These are phyloP conservation scores for Uromyces viciae-fabae DNA, from an alignment of 1,284 basidiomycete species.

Conservation along the genomic window DNA sequence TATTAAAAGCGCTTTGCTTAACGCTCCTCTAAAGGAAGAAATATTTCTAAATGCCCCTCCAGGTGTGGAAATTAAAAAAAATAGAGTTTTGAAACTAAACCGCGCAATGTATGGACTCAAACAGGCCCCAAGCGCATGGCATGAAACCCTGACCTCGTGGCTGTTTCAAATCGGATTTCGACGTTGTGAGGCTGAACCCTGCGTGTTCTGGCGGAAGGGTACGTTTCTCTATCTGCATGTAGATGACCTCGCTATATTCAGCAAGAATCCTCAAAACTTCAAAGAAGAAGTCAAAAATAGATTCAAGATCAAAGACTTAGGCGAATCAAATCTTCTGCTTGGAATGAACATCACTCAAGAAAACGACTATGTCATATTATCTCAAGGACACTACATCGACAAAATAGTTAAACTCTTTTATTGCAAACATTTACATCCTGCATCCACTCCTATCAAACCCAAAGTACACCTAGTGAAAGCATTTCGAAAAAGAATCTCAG, in stretches of 20 bases:
- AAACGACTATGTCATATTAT: neutral
- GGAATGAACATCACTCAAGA: neutral
- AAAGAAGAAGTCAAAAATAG: too few relatives aligned
- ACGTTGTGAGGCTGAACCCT: neutral
- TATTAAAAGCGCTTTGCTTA: constrained; percentile 10
- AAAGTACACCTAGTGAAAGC: neutral
- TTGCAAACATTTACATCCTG: neutral
- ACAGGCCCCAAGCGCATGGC: neutral
- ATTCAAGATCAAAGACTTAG: too few relatives aligned
- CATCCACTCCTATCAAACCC: neutral
- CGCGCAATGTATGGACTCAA: neutral
- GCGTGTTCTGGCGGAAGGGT: neutral
- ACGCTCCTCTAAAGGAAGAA: neutral
- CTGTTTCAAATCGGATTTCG: neutral
- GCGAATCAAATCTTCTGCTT: neutral
- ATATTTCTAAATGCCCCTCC: neutral
- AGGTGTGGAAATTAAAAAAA: neutral
- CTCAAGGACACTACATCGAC: neutral
- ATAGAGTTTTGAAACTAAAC: neutral
- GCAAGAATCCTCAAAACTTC: neutral
- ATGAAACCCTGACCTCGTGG: too few relatives aligned
- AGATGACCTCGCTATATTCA: neutral
- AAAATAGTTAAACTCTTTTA: neutral
- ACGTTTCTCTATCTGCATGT: neutral
- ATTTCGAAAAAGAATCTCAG: neutral